Percentiles rank a stretch among this genome's conserved stretches.
These are phyloP conservation scores for Cyberlindnera americana DNA, from an alignment of 805 yeast genomes.

Conservation along the genomic window DNA sequence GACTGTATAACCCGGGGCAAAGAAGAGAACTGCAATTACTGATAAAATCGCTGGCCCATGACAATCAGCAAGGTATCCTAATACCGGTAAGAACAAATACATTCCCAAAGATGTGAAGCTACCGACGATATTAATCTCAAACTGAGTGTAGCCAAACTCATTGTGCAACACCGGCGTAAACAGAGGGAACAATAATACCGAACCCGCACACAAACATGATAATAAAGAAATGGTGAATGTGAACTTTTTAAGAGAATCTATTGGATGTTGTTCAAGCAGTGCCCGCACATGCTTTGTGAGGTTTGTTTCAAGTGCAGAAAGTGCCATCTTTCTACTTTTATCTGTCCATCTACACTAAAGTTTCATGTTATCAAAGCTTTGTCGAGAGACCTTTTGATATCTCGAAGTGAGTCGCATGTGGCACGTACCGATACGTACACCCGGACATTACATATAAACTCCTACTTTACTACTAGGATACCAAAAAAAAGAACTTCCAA, in stretches of 20 bases:
- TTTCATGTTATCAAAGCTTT: not conserved
- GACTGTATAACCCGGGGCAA: conserved; percentile 64
- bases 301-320: conserved; percentile 34
- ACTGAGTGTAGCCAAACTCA: conserved; percentile 57
- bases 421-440: too few species aligned
- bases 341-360: too few species aligned
- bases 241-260: conserved; percentile 36
- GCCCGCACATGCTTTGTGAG: conserved; percentile 44
- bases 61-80: conserved; percentile 82
- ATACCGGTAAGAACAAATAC: conserved; percentile 76
- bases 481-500: too few species aligned
- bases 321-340: conserved; percentile 21
- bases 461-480: too few species aligned
- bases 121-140: conserved; percentile 69
- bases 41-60: conserved; percentile 78
- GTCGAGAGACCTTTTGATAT: too few species aligned
- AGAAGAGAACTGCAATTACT: conserved; percentile 52
- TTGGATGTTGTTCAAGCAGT: conserved; percentile 40
- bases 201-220: conserved; percentile 76
- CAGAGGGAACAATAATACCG: conserved; percentile 76
- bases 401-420: too few species aligned
- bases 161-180: conserved; percentile 67
- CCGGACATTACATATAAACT: too few species aligned
- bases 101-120: conserved; percentile 74
- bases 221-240: conserved; percentile 57